Evolutionary conservation across 2,329 filamentous ascomycete species (phyloP).

Genomic region (Fusarium nisikadoi): DNA sequence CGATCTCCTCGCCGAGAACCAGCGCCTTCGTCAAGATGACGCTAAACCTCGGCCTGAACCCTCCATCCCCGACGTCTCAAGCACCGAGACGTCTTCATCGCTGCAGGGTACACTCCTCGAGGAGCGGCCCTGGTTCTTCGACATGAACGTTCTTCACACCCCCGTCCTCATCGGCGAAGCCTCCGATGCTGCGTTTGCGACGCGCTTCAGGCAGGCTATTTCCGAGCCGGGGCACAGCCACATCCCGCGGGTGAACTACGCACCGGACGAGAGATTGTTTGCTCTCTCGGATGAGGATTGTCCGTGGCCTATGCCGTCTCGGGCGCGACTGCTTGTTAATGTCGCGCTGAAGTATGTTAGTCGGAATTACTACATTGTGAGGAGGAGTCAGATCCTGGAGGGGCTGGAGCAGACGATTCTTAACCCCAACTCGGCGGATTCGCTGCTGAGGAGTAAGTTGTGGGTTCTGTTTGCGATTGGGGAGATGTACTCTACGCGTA

Average conservation of each 20-base stretch:
- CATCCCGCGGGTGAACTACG: constrained; percentile 50
- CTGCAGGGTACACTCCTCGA: constrained; percentile 39
- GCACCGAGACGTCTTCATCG: constrained; percentile 13
- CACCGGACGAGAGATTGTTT: constrained; percentile 45
- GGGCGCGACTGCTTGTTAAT: constrained; percentile 45
- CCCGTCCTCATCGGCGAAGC: constrained; percentile 52
- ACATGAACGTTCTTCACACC: constrained; percentile 48
- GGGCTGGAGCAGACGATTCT: constrained; percentile 52
- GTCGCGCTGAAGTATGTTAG: constrained; percentile 55
- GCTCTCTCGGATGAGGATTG: constrained; percentile 46
- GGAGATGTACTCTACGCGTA: constrained; percentile 56
- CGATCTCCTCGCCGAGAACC: constrained; percentile 49
- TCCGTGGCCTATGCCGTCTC: constrained; percentile 53
- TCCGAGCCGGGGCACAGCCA: constrained; percentile 46
- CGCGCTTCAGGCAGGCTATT: constrained; percentile 50
- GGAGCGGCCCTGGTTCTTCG: constrained; percentile 49
- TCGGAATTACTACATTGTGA: constrained; percentile 55
- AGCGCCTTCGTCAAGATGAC: constrained; percentile 40
- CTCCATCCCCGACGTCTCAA: constrained; percentile 17
- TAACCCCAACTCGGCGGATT: constrained; percentile 48
- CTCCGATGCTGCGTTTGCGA: constrained; percentile 51
- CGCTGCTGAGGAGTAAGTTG: constrained; percentile 52
- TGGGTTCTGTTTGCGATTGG: constrained; percentile 59
- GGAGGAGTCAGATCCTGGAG: constrained; percentile 51
- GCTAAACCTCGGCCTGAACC: constrained; percentile 31